Conservation (phyloP, 2,329 filamentous ascomycete genomes). For the Fonsecaea multimorphosa region DNA sequence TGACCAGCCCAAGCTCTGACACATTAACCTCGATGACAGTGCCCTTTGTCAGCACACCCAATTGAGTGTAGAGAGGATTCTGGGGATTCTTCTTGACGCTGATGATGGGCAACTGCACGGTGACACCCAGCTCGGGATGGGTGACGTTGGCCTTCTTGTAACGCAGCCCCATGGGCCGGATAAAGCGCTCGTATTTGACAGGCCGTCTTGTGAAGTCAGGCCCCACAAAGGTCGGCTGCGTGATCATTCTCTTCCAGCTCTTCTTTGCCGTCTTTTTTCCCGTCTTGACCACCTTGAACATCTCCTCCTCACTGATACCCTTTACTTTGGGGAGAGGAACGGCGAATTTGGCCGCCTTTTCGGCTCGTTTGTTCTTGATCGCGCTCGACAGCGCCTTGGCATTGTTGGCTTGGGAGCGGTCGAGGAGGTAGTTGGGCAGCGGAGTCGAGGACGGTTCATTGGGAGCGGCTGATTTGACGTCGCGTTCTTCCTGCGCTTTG, state of each 20-base stretch:
- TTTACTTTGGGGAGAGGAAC: slow-evolving; percentile 94
- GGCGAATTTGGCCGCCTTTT: slow-evolving; percentile 91
- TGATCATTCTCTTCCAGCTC: slow-evolving; percentile 69
- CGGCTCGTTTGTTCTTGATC: slow-evolving; percentile 93
- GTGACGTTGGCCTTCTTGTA: slow-evolving; percentile 80
- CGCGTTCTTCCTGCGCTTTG: slow-evolving; percentile 92
- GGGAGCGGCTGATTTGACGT: slow-evolving; percentile 82
- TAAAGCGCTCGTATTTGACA: slow-evolving; percentile 76
- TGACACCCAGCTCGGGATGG: slow-evolving; percentile 81
- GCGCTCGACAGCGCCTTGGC: slow-evolving; percentile 79
- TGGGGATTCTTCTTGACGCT: slow-evolving; percentile 84
- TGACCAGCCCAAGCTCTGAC: slow-evolving; percentile 86
- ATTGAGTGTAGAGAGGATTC: slow-evolving; percentile 87
- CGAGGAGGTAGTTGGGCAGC: slow-evolving; percentile 89
- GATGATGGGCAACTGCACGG: slow-evolving; percentile 83
- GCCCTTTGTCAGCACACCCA: slow-evolving; percentile 87
- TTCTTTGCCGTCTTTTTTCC: slow-evolving; percentile 93
- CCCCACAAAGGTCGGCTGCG: slow-evolving; percentile 87
- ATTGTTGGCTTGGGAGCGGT: slow-evolving; percentile 72
- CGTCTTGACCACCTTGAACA: slow-evolving; percentile 96
- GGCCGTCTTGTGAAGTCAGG: slow-evolving; percentile 87
- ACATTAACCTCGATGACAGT: slow-evolving; percentile 92
- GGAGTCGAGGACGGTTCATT: slow-evolving; percentile 80
- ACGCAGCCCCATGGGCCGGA: slow-evolving; percentile 75
- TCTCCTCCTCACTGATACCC: slow-evolving; percentile 93